Conservation (phyloP, 2,329 filamentous ascomycete species). For the Trichoderma harzianum region DNA sequence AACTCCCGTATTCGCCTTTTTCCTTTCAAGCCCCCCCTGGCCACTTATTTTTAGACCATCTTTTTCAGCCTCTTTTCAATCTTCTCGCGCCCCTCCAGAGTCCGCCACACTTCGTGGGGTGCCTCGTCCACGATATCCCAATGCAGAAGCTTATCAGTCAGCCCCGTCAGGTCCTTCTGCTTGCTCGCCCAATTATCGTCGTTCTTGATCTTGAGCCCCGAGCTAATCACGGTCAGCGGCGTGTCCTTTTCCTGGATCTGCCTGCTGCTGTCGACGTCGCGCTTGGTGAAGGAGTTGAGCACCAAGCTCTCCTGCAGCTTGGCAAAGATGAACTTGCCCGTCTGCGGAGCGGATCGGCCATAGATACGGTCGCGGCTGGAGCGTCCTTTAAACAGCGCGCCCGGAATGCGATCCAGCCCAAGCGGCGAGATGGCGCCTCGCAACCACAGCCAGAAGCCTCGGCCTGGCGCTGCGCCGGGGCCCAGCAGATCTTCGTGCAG, state of each 20-base stretch:
- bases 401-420: constrained; percentile 75
- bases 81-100: constrained; percentile 63
- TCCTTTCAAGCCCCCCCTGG: neutral
- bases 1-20: constrained; percentile 4
- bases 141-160: constrained; percentile 73
- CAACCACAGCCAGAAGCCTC: constrained; percentile 83
- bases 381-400: constrained; percentile 78
- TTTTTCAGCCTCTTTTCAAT: constrained; percentile 77
- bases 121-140: constrained; percentile 89
- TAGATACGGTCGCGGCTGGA: constrained; percentile 80
- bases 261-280: constrained; percentile 74
- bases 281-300: constrained; percentile 76
- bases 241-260: constrained; percentile 75
- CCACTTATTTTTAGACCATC: constrained; percentile 48
- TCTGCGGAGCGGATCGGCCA: constrained; percentile 74
- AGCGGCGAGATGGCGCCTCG: constrained; percentile 83
- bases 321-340: constrained; percentile 80
- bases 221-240: constrained; percentile 78
- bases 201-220: constrained; percentile 64
- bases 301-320: constrained; percentile 92
- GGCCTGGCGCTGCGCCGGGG: constrained; percentile 60
- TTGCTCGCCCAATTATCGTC: constrained; percentile 75
- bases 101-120: constrained; percentile 83
- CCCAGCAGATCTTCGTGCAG: constrained; percentile 82
- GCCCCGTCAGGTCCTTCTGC: constrained; percentile 76